A percentile compares a stretch with the other conserved stretches of the same genome.
Conservation (phyloP, 768 basidiomycete genomes). For the Flagelloscypha sp. region DNA sequence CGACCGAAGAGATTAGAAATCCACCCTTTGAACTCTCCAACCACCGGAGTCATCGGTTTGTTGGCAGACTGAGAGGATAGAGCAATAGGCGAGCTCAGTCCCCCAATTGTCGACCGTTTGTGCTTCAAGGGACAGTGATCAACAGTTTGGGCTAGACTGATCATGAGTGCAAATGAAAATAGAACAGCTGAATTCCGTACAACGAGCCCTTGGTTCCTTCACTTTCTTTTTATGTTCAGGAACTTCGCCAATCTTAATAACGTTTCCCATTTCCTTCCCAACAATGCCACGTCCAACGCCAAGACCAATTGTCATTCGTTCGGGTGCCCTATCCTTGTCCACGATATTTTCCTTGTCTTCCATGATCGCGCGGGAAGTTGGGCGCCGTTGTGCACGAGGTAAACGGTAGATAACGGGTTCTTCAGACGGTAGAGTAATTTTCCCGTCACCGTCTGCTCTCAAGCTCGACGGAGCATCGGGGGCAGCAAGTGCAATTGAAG, state of each 20-base stretch:
- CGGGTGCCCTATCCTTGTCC: constrained; percentile 10
- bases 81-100: constrained; percentile 41
- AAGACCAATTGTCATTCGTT: constrained; percentile 24
- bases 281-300: constrained; percentile 26
- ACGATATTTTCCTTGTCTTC: constrained; percentile 35
- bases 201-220: constrained; percentile 46
- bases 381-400: too few relatives aligned
- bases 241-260: constrained; percentile 23
- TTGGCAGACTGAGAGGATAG: constrained; percentile 33
- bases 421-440: too few relatives aligned
- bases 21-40: constrained; percentile 86
- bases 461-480: too few relatives aligned
- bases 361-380: too few relatives aligned
- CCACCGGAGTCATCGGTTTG: constrained; percentile 54
- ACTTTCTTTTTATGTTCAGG: constrained; percentile 34
- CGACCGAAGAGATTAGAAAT: constrained; percentile 94
- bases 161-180: constrained; percentile 3
- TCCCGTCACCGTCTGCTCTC: too few relatives aligned
- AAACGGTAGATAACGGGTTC: too few relatives aligned
- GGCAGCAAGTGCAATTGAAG: too few relatives aligned
- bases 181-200: constrained; percentile 32
- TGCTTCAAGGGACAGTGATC: constrained; percentile 41
- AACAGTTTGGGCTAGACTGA: constrained; percentile 42
- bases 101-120: constrained; percentile 37
- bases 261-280: constrained; percentile 48